phyloP scores from a whole-genome alignment of 2,329 filamentous ascomycete species.

The Thelonectria blattea region DNA sequence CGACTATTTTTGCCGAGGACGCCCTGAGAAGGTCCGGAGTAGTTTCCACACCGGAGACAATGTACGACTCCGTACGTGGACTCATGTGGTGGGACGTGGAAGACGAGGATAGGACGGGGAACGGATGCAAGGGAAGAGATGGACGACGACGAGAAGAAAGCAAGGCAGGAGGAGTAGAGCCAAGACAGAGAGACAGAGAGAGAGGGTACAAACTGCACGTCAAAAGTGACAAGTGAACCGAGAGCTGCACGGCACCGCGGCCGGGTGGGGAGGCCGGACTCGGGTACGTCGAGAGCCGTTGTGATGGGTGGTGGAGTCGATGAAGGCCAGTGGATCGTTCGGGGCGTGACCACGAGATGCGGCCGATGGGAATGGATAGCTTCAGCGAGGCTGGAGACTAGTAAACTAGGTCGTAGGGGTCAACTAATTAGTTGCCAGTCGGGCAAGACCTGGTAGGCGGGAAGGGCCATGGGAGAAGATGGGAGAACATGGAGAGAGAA shows the following conservation, averaged over 20 bases:
- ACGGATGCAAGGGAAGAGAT: conserved; percentile 24
- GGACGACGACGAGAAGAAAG: background rate
- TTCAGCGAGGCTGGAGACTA: conserved; percentile 15
- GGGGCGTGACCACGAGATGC: conserved; percentile 15
- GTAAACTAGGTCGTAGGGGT: too few species aligned
- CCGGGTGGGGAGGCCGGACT: conserved; percentile 22
- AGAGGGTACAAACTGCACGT: conserved; percentile 20
- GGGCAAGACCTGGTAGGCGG: conserved; percentile 18
- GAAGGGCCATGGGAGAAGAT: conserved; percentile 4
- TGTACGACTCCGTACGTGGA: conserved; percentile 28
- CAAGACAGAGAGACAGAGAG: conserved; percentile 8
- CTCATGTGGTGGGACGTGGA: conserved; percentile 27
- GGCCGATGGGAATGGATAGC: conserved; percentile 8
- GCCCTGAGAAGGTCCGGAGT: conserved; percentile 21
- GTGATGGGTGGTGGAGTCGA: conserved; percentile 25
- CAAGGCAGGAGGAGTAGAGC: background rate
- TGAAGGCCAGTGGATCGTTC: conserved; percentile 11
- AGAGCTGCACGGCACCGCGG: conserved; percentile 20
- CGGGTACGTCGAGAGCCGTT: conserved; percentile 10
- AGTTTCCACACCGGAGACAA: conserved; percentile 24
- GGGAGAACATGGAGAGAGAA: background rate
- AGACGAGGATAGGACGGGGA: conserved; percentile 14
- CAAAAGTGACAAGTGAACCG: conserved; percentile 3
- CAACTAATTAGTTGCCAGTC: background rate
- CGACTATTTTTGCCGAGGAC: conserved; percentile 5